Base-by-base conservation (phyloP, 169 alveolate genomes). In the Neospora caninum region DNA sequence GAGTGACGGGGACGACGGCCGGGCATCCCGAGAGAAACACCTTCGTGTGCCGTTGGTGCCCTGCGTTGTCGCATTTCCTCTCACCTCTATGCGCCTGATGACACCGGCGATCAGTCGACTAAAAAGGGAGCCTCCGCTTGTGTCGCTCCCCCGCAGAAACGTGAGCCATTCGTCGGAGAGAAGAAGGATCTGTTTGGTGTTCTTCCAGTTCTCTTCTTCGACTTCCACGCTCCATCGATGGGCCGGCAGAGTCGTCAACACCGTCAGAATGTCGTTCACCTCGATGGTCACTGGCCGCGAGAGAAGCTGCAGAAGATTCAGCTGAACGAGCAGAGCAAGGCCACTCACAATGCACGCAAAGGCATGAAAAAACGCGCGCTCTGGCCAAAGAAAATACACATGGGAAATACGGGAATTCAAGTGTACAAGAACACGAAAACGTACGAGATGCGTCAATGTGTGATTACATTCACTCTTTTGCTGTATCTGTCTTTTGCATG, bases 101-200 rank as follows among this genome's bases (percentile, higher is more conserved):
- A 78, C 29, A n/a, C 39, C 27, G 45, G 86, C 39, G 45, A n/a
- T 10, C 18, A 78, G 45, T 18, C 86, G 86, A 13, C n/a, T n/a
- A n/a, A 78, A 78, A 64, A 27, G 20, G 45, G 86, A 78, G 49
- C 39, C 45, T 78, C 42, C 86, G 29, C 86, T 43, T 36, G 29
- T 10, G 49, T 78, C 86, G 39, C 45, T 92, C 69, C 83, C 92
- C 43, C 95, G 95, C 41, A 91, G 92, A 92, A 82, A 92, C 36
- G 95, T 92, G 80, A 92, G 80, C 43, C 95, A 92, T 67, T 92
- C 95, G 70, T 92, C 95, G 58, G 95, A 82, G n/a, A 92, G 73
- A 45, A 92, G 92, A 2, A 88, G 80, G 42, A 92, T 78, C 36
- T 67, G 80, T 36, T 91, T 91, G 34, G 58, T 82, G 45, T 92